Evolutionary conservation across 352 stramenopile genomes (phyloP).

Genomic region (Phytophthora citricola): DNA sequence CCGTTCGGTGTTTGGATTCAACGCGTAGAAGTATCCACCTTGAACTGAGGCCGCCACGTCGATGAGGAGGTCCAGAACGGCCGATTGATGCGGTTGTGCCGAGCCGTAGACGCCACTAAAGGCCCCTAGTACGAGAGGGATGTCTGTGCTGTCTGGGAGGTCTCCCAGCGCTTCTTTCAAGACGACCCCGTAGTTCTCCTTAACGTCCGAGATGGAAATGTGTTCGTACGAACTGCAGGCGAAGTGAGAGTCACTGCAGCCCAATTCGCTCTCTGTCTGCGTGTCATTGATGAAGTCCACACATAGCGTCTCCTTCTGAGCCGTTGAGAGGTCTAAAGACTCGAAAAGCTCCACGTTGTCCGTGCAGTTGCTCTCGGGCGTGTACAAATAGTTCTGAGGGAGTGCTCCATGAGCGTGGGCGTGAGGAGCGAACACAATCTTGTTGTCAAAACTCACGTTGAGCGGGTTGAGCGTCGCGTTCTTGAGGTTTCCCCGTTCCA

Average conservation of each 20-base stretch:
- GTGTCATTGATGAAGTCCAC: slow-evolving; percentile 52
- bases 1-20: slow-evolving; percentile 70
- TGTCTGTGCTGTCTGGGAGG: slow-evolving; percentile 32
- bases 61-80: slow-evolving; percentile 67
- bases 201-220: slow-evolving; percentile 29
- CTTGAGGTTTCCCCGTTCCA: slow-evolving; percentile 75
- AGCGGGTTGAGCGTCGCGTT: slow-evolving; percentile 61
- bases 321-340: slow-evolving; percentile 25
- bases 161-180: slow-evolving; percentile 53
- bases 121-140: slow-evolving; percentile 60
- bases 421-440: slow-evolving; percentile 73
- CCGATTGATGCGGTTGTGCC: slow-evolving; percentile 59
- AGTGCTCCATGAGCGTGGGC: slow-evolving; percentile 60
- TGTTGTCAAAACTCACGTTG: slow-evolving; percentile 51
- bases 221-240: slow-evolving; percentile 57
- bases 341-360: slow-evolving; percentile 28
- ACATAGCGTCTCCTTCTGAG: slow-evolving; percentile 38
- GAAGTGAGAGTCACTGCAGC: slow-evolving; percentile 47
- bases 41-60: slow-evolving; percentile 56
- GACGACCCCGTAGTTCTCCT: slow-evolving; percentile 47
- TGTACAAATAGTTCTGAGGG: slow-evolving; percentile 72
- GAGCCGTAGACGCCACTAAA: slow-evolving; percentile 74
- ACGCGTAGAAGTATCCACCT: slow-evolving; percentile 69
- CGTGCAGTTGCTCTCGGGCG: slow-evolving; percentile 51
- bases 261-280: slow-evolving; percentile 43